Conservation (phyloP, 2,329 filamentous ascomycete genomes). For the Meredithiella fracta region DNA sequence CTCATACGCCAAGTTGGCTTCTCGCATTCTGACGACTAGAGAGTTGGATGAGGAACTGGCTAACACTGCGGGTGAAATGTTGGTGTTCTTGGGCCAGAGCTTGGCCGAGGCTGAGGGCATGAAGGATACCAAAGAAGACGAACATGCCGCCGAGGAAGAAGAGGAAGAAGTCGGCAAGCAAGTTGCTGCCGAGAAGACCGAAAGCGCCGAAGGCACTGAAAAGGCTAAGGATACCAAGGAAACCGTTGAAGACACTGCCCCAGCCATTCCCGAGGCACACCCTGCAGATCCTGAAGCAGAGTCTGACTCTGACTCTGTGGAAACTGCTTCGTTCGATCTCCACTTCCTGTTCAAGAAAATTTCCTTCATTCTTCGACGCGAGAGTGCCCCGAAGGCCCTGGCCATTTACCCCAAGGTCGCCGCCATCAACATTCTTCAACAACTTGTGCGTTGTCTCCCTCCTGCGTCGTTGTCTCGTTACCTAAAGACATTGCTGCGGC, state of each 20-base stretch:
- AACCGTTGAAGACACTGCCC: constrained; percentile 20
- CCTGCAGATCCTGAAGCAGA: constrained; percentile 11
- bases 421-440: constrained; percentile 56
- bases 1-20: constrained; percentile 35
- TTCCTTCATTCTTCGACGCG: constrained; percentile 61
- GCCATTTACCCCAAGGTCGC: constrained; percentile 59
- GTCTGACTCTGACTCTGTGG: constrained; percentile 8
- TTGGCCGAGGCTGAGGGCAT: constrained; percentile 22
- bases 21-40: constrained; percentile 39
- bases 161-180: constrained; percentile 16
- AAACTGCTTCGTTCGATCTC: constrained; percentile 26
- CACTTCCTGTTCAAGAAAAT: constrained; percentile 66
- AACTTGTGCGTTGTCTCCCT: constrained; percentile 47
- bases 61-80: constrained; percentile 60
- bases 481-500: constrained; percentile 41
- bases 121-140: constrained; percentile 32
- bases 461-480: constrained; percentile 41
- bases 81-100: constrained; percentile 60
- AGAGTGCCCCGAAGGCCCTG: constrained; percentile 45
- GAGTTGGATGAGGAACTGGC: constrained; percentile 60
- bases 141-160: constrained; percentile 31
- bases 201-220: constrained; percentile 21
- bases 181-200: constrained; percentile 22
- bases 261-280: background rate
- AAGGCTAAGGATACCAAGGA: constrained; percentile 19